A percentile compares a stretch with the other conserved stretches of the same genome.
Evolutionary conservation across 23 red algal species (phyloP).

Genomic region (Gracilariopsis chorda): DNA sequence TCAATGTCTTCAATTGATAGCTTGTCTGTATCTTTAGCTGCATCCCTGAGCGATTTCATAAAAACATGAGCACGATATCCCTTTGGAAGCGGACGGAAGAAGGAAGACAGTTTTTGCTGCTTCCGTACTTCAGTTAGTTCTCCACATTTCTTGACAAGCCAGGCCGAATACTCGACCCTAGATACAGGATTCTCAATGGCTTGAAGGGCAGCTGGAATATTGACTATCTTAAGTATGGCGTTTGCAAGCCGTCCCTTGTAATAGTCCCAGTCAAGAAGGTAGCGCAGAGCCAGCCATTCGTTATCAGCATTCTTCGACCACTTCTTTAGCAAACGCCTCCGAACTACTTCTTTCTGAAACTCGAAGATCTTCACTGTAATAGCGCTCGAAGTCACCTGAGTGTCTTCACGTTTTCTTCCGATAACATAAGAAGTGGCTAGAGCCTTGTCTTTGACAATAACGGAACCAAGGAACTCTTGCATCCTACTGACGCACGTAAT

Average conservation of each 20-base stretch:
- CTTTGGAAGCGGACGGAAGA: constrained; percentile 58
- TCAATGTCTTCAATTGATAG: constrained; percentile 65
- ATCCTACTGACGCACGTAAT: constrained; percentile 95
- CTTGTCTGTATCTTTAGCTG: constrained; percentile 24
- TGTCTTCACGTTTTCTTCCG: constrained; percentile 63
- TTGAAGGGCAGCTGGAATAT: constrained; percentile 93
- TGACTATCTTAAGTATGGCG: constrained; percentile 90
- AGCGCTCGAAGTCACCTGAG: constrained; percentile 86
- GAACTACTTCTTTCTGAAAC: constrained; percentile 40
- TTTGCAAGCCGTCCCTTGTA: constrained; percentile 84
- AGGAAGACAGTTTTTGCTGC: constrained; percentile 70
- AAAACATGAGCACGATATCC: not conserved
- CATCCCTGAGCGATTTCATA: constrained; percentile 8
- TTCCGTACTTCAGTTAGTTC: constrained; percentile 64
- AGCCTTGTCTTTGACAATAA: constrained; percentile 82
- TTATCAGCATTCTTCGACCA: constrained; percentile 73
- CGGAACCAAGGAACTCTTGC: constrained; percentile 79
- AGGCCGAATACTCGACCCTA: constrained; percentile 83
- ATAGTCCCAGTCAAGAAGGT: constrained; percentile 96
- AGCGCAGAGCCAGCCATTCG: constrained; percentile 52
- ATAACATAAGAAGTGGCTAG: constrained; percentile 90
- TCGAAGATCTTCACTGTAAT: constrained; percentile 93
- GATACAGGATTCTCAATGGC: constrained; percentile 83
- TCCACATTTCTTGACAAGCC: constrained; percentile 70
- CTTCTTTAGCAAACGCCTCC: constrained; percentile 59